phyloP scores from a whole-genome alignment of 371 early-diverging fungal genomes.

The Apophysomyces elegans region DNA sequence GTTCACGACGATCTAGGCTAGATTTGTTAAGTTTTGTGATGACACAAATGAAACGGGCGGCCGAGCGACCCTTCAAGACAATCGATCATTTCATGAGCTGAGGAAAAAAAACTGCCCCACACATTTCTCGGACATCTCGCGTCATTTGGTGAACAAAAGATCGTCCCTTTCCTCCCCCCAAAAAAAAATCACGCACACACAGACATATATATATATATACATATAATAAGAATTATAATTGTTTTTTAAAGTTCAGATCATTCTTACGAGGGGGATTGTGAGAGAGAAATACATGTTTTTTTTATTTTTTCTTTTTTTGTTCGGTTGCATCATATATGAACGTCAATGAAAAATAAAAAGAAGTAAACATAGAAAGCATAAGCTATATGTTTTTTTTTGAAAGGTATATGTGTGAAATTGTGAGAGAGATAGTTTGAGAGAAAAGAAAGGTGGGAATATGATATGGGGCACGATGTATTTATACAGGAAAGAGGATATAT shows the following conservation, averaged over 20 bases:
- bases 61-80: slow-evolving; percentile 27
- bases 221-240: no score
- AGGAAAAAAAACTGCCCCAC: slow-evolving; percentile 1
- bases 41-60: slow-evolving; percentile 18
- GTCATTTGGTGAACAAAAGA: no score
- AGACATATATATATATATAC: no score
- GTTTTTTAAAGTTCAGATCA: no score
- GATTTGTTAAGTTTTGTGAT: neutral
- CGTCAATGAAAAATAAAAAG: neutral
- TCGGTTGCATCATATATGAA: no score
- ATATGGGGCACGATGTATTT: neutral
- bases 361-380: neutral
- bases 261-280: no score
- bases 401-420: neutral
- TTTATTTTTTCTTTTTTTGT: no score
- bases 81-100: slow-evolving; percentile 24
- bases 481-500: neutral
- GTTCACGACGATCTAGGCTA: neutral
- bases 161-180: no score
- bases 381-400: neutral
- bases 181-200: no score
- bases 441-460: slow-evolving; percentile 1
- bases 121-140: neutral
- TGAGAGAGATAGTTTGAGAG: slow-evolving; percentile 1
- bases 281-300: no score